Evolutionary conservation across 371 early-diverging fungal species (phyloP), one percentile per base, ranked within the genome.

Genomic region (Rhizopus delemar): DNA sequence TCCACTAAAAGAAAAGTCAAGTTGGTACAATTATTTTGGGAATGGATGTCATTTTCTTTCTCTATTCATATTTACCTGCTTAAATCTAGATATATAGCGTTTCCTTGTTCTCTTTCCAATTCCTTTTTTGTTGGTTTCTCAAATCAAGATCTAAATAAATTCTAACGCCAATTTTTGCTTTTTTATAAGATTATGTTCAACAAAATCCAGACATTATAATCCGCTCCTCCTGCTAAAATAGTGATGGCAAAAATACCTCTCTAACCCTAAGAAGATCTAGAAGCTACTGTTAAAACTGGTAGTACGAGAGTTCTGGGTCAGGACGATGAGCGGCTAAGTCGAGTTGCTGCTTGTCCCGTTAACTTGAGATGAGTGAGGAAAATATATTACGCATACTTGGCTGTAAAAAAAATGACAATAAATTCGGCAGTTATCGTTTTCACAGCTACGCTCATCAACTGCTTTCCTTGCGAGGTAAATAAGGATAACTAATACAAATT

Each of bases 211-310:
- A 91, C 74, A 35, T 92, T 93, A 71, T 93, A 95, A 11, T 91
- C 87, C n/a, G 92, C 85, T 31, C 96, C 94, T 51, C 91, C 93
- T 16, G 90, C 89, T 12, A 93, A 86, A 5, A 93, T 89, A 13
- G 93, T 87, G 5, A 90, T 94, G 59, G 95, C 90, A 66, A 93
- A 90, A 65, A 92, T 87, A 74, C 96, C 96, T 66, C 93, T 89
- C 98, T 97, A 96, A 64, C 87, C 88, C 53, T 87, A 78, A 45
- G 74, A 73, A n/a, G 87, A 84, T 59, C 86, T 82, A 38, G 88
- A 77, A n/a, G 92, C 89, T n/a, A 89, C 81, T n/a, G 22, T 1
- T 22, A 80, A 80, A 5, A 84, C 85, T 9, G 80, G 76, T 3
- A 76, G 75, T 28, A 28, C 48, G 7, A 69, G 59, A 50, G 69